A percentile compares a stretch with the other conserved stretches of the same genome.
Conservation (phyloP, 768 basidiomycete genomes). For the Rubroboletus pulcherrimus region DNA sequence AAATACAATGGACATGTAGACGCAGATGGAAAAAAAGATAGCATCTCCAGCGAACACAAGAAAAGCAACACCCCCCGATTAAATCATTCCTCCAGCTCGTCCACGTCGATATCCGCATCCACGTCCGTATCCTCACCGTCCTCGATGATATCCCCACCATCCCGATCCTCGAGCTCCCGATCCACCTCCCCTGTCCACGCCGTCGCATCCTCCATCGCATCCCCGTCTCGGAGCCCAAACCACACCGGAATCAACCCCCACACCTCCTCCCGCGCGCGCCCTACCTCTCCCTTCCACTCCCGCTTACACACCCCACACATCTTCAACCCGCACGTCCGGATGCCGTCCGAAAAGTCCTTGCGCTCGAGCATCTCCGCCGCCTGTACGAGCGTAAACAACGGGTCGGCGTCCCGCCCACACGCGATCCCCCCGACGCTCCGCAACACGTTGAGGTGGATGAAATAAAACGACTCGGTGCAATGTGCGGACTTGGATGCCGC, state of each 20-base stretch:
- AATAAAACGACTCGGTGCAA: slow-evolving; percentile 72
- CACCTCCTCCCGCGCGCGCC: slow-evolving; percentile 53
- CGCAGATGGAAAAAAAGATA: slow-evolving; percentile 10
- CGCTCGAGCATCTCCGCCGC: slow-evolving; percentile 68
- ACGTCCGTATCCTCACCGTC: slow-evolving; percentile 10
- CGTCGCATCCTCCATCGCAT: background rate
- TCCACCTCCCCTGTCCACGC: background rate
- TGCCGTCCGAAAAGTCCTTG: slow-evolving; percentile 66
- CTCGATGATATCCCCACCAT: background rate
- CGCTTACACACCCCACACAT: slow-evolving; percentile 51
- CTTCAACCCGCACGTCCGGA: slow-evolving; percentile 47
- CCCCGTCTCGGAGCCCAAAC: slow-evolving; percentile 48
- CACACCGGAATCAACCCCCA: slow-evolving; percentile 60
- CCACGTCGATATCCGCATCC: slow-evolving; percentile 7
- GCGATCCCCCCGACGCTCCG: slow-evolving; percentile 70
- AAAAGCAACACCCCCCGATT: background rate
- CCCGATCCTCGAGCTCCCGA: background rate
- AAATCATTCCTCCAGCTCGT: slow-evolving; percentile 14
- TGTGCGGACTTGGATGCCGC: slow-evolving; percentile 14
- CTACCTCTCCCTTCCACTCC: slow-evolving; percentile 41
- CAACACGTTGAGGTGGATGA: slow-evolving; percentile 68
- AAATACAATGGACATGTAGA: background rate
- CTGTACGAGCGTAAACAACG: slow-evolving; percentile 64
- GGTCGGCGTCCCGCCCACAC: slow-evolving; percentile 69
- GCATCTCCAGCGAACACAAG: slow-evolving; percentile 8